Evolutionary conservation across 352 stramenopile genomes (phyloP).

Genomic region (Phytopythium montanum): DNA sequence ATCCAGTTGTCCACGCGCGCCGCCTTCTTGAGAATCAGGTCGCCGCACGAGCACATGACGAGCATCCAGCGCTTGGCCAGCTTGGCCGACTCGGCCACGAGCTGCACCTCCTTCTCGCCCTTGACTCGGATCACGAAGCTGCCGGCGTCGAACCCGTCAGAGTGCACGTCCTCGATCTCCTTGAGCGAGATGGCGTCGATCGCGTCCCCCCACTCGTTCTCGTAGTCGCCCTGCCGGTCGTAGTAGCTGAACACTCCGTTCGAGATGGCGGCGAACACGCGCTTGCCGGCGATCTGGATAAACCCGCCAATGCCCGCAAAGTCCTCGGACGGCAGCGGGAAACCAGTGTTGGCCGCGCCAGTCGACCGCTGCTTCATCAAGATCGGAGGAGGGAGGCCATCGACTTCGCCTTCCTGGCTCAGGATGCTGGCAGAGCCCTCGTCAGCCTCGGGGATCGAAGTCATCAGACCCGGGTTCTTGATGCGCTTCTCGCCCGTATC

Average conservation of each 20-base stretch:
- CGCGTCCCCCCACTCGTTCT: slow-evolving; percentile 82
- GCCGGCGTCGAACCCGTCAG: slow-evolving; percentile 58
- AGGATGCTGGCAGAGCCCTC: slow-evolving; percentile 27
- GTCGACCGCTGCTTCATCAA: slow-evolving; percentile 1
- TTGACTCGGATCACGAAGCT: slow-evolving; percentile 79
- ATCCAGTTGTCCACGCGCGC: slow-evolving; percentile 64
- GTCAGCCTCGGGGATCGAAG: slow-evolving; percentile 39
- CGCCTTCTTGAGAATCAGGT: slow-evolving; percentile 69
- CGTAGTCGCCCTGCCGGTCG: slow-evolving; percentile 73
- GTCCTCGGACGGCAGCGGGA: slow-evolving; percentile 26
- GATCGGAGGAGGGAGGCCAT: slow-evolving; percentile 8
- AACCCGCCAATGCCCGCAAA: slow-evolving; percentile 62
- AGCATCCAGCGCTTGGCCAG: slow-evolving; percentile 85
- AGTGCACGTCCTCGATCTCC: slow-evolving; percentile 76
- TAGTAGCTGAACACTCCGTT: slow-evolving; percentile 88
- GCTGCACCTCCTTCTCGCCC: slow-evolving; percentile 64
- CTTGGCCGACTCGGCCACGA: slow-evolving; percentile 66
- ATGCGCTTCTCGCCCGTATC: slow-evolving; percentile 36
- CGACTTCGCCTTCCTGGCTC: slow-evolving; percentile 18
- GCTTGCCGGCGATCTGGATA: slow-evolving; percentile 54
- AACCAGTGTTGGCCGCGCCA: slow-evolving; percentile 5
- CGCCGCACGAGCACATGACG: slow-evolving; percentile 84
- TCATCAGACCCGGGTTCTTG: slow-evolving; percentile 44
- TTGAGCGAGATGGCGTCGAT: slow-evolving; percentile 80
- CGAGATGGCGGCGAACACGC: slow-evolving; percentile 74